phyloP scores from a whole-genome alignment of 331 rosid genomes.

The Quercus lobata region DNA sequence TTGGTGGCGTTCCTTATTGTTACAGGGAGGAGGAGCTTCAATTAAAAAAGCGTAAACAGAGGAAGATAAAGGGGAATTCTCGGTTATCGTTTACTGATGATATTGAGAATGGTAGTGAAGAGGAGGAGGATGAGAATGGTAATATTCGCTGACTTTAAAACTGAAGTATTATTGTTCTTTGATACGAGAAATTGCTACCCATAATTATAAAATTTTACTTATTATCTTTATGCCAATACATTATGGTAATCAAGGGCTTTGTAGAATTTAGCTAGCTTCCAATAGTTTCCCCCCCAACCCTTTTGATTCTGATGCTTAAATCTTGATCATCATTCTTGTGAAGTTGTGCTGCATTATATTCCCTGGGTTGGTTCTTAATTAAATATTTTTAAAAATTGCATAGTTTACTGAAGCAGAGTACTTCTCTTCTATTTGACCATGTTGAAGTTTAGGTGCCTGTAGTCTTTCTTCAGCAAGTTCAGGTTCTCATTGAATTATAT shows the following conservation, averaged over 20 bases:
- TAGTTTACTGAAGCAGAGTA: neutral
- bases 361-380: neutral
- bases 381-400: neutral
- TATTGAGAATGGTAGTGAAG: conserved; percentile 67
- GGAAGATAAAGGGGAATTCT: conserved; percentile 84
- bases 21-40: conserved; percentile 89
- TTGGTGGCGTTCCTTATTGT: neutral
- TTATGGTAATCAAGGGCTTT: neutral
- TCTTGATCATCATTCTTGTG: neutral
- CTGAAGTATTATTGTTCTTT: too few species aligned
- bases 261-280: too few species aligned
- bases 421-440: neutral
- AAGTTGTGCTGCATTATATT: neutral
- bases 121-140: conserved; percentile 43
- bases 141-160: too few species aligned
- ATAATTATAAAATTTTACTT: neutral
- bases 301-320: neutral
- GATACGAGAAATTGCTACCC: neutral
- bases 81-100: conserved; percentile 87
- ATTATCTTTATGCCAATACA: neutral
- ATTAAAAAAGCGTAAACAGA: conserved; percentile 77
- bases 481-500: too few species aligned
- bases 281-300: neutral
- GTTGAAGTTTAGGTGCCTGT: neutral
- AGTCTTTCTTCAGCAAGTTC: neutral